These are phyloP conservation scores for Ophiostoma sp. DNA, from an alignment of 2,329 filamentous ascomycete species.

Conservation along the genomic window DNA sequence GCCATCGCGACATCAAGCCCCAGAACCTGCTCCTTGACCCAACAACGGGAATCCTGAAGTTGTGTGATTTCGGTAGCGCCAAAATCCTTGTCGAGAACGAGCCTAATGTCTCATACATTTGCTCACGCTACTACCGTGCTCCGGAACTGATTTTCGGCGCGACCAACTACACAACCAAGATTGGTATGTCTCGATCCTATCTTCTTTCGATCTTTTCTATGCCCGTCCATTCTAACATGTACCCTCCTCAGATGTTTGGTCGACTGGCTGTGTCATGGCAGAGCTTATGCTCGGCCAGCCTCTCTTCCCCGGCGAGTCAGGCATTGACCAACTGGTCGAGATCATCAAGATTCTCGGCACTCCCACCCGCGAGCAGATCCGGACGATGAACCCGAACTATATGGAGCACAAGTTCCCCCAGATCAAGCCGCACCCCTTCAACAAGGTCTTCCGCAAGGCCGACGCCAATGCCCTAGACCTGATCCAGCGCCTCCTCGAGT, in stretches of 20 bases:
- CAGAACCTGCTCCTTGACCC: conserved; percentile 96
- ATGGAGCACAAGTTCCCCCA: conserved; percentile 99
- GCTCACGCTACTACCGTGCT: conserved; percentile 96
- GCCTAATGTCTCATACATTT: conserved; percentile 99
- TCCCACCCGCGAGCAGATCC: conserved; percentile 94
- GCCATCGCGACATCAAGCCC: conserved; percentile 98
- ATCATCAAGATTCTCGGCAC: conserved; percentile 99
- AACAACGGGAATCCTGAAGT: conserved; percentile 85
- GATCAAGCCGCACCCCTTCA: conserved; percentile 99
- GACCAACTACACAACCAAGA: conserved; percentile 99
- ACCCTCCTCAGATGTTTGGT: conserved; percentile 81
- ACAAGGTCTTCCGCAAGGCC: conserved; percentile 98
- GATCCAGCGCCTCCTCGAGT: conserved; percentile 90
- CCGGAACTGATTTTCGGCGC: conserved; percentile 98
- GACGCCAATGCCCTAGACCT: conserved; percentile 90
- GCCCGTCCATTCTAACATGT: neutral
- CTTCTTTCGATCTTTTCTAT: neutral
- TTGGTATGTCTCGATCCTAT: conserved; percentile 64
- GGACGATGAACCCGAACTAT: conserved; percentile 99
- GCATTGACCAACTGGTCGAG: conserved; percentile 96
- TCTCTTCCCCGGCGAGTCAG: conserved; percentile 95
- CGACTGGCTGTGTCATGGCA: conserved; percentile 98
- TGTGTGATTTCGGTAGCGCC: conserved; percentile 98
- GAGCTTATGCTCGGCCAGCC: conserved; percentile 98
- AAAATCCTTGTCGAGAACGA: conserved; percentile 99